Base-by-base conservation (phyloP, 2,329 filamentous ascomycete species). In the Blastomyces silverae region DNA sequence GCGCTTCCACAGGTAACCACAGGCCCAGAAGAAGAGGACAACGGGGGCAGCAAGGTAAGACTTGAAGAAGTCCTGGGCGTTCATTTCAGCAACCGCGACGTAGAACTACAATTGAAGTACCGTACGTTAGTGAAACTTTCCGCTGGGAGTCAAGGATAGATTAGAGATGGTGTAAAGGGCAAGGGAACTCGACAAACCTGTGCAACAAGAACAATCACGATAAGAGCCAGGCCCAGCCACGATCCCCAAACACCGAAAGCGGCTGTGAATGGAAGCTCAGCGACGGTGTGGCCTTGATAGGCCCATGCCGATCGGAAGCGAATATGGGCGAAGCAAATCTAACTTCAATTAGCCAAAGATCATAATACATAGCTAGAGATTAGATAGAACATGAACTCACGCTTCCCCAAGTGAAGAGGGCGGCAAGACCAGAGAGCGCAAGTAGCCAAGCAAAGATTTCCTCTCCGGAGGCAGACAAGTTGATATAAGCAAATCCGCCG, bases 1-100 rank as follows among this genome's bases (percentile, higher is more conserved):
- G 53, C 84, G 79, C 81, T 90, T 90, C 87, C 87, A 89, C 67
- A 84, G 17, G 72, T 83, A 89, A 7, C 87, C 85, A 57, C 73
- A 71, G 56, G 78, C 59, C 81, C 83, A 86, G 74, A 87, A 86
- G 62, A 72, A 42, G 2, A 72, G 28, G 17, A 74, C 72, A 42
- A 74, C 64, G 4, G 73, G 73, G 10, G 69, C 68, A 22, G 73
- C 71, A 20, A 74, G 68, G 61, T 74, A 74, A 8, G 69, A 69
- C 66, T 74, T 70, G 66, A 74, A 74, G 64, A 74, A 74, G 48
- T 70, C 70, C 52, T 70, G 61, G 2, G 70, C 69, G 44, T 69
- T 66, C 20, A 73, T 66, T 3, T 71, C 71, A 25, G 64, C 65
- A 64, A 74, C 69, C 8, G 71, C 71, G 28, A 69, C 72, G 68